A percentile compares a stretch with the other conserved stretches of the same genome.
Evolutionary conservation across 805 yeast genomes (phyloP).

Genomic region (Starmerella vaccinii): DNA sequence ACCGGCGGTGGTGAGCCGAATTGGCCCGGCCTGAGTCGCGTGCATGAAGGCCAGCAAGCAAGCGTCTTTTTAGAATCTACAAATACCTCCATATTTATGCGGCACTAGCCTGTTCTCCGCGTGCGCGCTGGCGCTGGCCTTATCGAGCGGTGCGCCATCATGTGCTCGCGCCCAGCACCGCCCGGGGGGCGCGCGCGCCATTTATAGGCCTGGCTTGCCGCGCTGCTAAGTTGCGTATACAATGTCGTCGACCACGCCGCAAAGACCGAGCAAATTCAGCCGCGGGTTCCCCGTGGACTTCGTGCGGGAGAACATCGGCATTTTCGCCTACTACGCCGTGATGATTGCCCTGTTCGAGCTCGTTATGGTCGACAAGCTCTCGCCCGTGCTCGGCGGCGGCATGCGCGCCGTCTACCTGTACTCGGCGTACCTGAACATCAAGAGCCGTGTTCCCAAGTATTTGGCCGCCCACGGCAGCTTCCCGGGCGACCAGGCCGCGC

Average conservation of each 20-base stretch:
- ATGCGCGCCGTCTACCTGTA: constrained; percentile 5
- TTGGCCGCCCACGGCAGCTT: background rate
- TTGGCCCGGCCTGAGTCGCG: no score
- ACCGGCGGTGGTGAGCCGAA: no score
- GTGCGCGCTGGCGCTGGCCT: background rate
- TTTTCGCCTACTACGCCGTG: background rate
- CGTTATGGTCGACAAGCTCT: background rate
- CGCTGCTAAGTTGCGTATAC: no score
- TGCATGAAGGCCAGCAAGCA: no score
- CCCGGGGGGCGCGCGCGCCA: no score
- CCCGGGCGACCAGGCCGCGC: constrained; percentile 9
- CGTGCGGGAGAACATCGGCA: background rate
- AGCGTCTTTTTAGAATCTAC: no score
- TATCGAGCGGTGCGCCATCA: background rate
- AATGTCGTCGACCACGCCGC: background rate
- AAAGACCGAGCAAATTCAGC: constrained; percentile 9
- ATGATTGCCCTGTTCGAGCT: constrained; percentile 6
- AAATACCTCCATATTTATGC: no score
- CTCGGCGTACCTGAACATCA: background rate
- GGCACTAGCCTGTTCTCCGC: no score
- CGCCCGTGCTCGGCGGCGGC: background rate
- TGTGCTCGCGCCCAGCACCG: background rate
- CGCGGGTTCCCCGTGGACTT: constrained; percentile 3
- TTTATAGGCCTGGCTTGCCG: background rate
- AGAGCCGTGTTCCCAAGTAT: background rate